Percentiles rank a stretch among this genome's conserved stretches.
phyloP scores from a whole-genome alignment of 2,329 filamentous ascomycete species.

The Penicillium sp. region DNA sequence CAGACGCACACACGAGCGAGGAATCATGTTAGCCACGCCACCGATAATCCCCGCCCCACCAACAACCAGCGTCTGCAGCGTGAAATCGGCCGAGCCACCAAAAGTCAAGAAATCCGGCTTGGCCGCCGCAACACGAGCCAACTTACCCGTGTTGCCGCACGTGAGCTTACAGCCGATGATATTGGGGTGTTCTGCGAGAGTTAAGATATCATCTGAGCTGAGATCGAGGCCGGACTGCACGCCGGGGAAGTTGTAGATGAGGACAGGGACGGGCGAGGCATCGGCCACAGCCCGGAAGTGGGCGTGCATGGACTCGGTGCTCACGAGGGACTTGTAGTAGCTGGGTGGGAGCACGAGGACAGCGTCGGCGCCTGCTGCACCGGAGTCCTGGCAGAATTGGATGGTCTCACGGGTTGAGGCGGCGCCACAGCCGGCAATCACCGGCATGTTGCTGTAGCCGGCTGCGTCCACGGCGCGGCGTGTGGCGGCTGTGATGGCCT shows the following conservation, averaged over 20 bases:
- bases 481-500: constrained; percentile 59
- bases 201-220: constrained; percentile 55
- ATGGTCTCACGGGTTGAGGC: constrained; percentile 67
- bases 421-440: constrained; percentile 67
- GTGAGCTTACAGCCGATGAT: constrained; percentile 65
- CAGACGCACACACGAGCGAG: constrained; percentile 68
- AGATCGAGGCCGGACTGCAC: constrained; percentile 60
- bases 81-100: constrained; percentile 81
- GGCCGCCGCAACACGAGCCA: constrained; percentile 52
- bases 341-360: constrained; percentile 66
- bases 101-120: constrained; percentile 64
- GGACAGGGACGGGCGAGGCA: constrained; percentile 52
- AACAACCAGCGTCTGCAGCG: constrained; percentile 67
- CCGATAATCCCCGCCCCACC: constrained; percentile 79
- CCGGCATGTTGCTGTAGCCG: constrained; percentile 56
- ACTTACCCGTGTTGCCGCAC: constrained; percentile 65
- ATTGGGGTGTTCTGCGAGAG: constrained; percentile 51
- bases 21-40: constrained; percentile 75
- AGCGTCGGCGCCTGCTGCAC: constrained; percentile 62
- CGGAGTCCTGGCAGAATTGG: constrained; percentile 59
- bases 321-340: constrained; percentile 64
- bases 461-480: constrained; percentile 59
- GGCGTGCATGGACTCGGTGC: constrained; percentile 49
- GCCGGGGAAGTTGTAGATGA: constrained; percentile 66
- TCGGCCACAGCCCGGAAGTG: constrained; percentile 60